Conservation (phyloP, 345 rosid genomes). For the Rubroshorea leprosula region DNA sequence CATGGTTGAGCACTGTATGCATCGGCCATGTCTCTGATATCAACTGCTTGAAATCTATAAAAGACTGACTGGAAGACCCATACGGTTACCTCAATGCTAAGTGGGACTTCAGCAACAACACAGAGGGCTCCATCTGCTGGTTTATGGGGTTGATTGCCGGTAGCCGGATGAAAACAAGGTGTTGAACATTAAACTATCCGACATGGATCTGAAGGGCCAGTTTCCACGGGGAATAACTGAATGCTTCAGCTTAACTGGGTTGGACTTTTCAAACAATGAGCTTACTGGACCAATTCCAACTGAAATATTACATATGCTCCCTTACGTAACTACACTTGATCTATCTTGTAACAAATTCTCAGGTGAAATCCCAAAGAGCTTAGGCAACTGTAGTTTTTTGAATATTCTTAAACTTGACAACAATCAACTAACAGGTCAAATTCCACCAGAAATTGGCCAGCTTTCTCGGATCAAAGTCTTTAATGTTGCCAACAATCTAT, state of each 20-base stretch:
- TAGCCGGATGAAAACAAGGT: neutral
- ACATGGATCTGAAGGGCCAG: conserved; percentile 21
- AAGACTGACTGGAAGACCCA: conserved; percentile 7
- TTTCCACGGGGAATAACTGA: conserved; percentile 7
- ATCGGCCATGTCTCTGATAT: neutral
- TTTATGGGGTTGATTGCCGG: conserved; percentile 27
- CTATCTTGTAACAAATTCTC: too few species aligned
- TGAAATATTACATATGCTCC: neutral
- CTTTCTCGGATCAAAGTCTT: too few species aligned
- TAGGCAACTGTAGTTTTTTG: too few species aligned
- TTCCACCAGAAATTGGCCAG: too few species aligned
- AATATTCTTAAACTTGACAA: too few species aligned
- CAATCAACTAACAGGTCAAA: too few species aligned
- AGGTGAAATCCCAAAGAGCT: too few species aligned
- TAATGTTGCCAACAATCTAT: too few species aligned
- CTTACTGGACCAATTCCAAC: conserved; percentile 22
- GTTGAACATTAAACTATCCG: conserved; percentile 10
- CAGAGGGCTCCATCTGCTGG: conserved; percentile 11
- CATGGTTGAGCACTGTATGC: neutral
- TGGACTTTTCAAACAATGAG: conserved; percentile 18
- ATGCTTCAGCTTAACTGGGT: conserved; percentile 9
- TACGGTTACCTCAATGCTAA: too few species aligned
- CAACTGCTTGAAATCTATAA: neutral
- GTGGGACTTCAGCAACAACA: too few species aligned
- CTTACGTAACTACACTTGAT: too few species aligned